phyloP scores from a whole-genome alignment of 768 basidiomycete species.

The Phylloporus sp. region DNA sequence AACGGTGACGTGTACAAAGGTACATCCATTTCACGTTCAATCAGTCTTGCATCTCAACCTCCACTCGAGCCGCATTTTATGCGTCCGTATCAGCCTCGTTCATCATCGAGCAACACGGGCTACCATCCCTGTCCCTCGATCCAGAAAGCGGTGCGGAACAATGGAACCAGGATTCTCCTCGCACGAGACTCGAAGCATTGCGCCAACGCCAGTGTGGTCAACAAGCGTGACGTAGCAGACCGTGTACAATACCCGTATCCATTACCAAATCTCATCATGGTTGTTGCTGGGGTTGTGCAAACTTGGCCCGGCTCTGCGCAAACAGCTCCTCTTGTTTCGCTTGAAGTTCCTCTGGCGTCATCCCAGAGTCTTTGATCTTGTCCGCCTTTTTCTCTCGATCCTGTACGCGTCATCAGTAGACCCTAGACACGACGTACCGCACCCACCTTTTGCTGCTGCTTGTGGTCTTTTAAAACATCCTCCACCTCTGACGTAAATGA shows the following conservation, averaged over 20 bases:
- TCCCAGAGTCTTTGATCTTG: slow-evolving; percentile 80
- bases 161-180: slow-evolving; percentile 74
- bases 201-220: slow-evolving; percentile 35
- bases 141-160: slow-evolving; percentile 27
- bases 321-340: slow-evolving; percentile 89
- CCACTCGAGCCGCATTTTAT: slow-evolving; percentile 54
- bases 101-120: slow-evolving; percentile 73
- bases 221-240: slow-evolving; percentile 31
- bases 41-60: slow-evolving; percentile 13
- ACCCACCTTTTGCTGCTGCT: slow-evolving; percentile 87
- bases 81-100: slow-evolving; percentile 81
- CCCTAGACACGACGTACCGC: not conserved
- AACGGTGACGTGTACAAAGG: slow-evolving; percentile 63
- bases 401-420: slow-evolving; percentile 33
- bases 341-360: slow-evolving; percentile 86
- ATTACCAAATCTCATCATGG: slow-evolving; percentile 12
- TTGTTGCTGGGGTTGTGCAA: slow-evolving; percentile 53
- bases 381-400: slow-evolving; percentile 91
- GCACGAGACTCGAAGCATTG: slow-evolving; percentile 50
- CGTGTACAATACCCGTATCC: slow-evolving; percentile 20
- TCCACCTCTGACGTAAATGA: slow-evolving; percentile 86
- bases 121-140: slow-evolving; percentile 48
- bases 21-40: slow-evolving; percentile 29
- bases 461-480: slow-evolving; percentile 92
- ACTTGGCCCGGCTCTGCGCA: slow-evolving; percentile 83